phyloP scores from a whole-genome alignment of 257 asterid species.

The Solanum chmielewskii region DNA sequence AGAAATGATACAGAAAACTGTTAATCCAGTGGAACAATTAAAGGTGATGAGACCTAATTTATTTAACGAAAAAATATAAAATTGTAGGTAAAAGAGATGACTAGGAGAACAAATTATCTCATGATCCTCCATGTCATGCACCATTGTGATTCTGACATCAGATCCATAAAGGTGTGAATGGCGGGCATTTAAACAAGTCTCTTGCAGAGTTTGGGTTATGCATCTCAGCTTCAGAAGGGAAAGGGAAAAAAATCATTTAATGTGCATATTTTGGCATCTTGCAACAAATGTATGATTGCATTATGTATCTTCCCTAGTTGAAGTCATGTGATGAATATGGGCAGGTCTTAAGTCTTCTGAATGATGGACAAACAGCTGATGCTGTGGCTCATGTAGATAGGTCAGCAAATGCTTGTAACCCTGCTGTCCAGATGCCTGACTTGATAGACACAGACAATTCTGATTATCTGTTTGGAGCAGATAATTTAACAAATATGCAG shows the following conservation, averaged over 20 bases:
- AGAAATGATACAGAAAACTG: background rate
- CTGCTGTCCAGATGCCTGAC: conserved; percentile 49
- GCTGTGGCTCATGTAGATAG: conserved; percentile 25
- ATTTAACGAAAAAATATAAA: background rate
- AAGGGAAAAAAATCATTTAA: background rate
- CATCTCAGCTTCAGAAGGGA: background rate
- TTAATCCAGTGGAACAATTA: background rate
- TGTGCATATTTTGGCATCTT: background rate
- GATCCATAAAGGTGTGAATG: background rate
- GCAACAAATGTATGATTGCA: background rate
- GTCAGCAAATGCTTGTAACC: conserved; percentile 31
- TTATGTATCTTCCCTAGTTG: background rate
- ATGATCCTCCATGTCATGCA: background rate
- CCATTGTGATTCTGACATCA: background rate
- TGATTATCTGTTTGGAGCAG: conserved; percentile 36
- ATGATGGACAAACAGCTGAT: conserved; percentile 39
- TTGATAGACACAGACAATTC: conserved; percentile 80
- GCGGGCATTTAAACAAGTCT: background rate
- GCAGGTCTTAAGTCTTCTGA: conserved; percentile 71
- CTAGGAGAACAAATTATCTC: background rate
- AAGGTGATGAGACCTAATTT: background rate
- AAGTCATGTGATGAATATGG: conserved; percentile 1
- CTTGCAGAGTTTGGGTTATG: background rate
- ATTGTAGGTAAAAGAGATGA: background rate
- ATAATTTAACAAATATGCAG: conserved; percentile 25